Evolutionary conservation across 1,284 basidiomycete genomes (phyloP).

Genomic region (Pyrrhoderma lamaoense): DNA sequence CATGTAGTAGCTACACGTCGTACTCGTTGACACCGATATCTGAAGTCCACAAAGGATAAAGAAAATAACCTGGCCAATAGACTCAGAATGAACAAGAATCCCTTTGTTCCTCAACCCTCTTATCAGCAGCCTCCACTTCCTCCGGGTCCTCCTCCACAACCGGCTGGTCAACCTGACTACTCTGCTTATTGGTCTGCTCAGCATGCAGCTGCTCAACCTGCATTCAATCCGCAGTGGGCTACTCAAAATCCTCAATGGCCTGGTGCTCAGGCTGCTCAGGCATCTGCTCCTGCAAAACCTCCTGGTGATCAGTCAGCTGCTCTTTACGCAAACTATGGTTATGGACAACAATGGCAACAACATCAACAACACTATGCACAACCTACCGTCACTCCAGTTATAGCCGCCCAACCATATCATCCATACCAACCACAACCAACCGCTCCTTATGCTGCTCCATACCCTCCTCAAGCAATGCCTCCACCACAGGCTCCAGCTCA

Average conservation of each 20-base stretch:
- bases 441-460: conserved; percentile 40
- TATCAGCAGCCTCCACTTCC: conserved; percentile 65
- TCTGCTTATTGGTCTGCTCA: conserved; percentile 67
- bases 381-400: conserved; percentile 35
- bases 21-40: too few relatives aligned
- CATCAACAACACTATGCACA: conserved; percentile 32
- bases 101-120: conserved; percentile 60
- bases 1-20: too few relatives aligned
- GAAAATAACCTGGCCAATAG: not conserved
- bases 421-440: conserved; percentile 65
- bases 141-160: conserved; percentile 65
- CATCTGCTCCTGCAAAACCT: conserved; percentile 44
- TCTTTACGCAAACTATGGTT: conserved; percentile 79
- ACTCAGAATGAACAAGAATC: conserved; percentile 68
- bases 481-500: conserved; percentile 31
- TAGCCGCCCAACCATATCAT: conserved; percentile 58
- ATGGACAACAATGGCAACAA: conserved; percentile 63
- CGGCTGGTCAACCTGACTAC: conserved; percentile 57
- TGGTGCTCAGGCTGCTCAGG: conserved; percentile 43
- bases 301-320: conserved; percentile 56
- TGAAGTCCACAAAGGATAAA: too few relatives aligned
- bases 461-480: conserved; percentile 44
- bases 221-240: conserved; percentile 37
- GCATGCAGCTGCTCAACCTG: conserved; percentile 36
- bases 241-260: conserved; percentile 54